Evolutionary conservation across 305 asterid species (phyloP).

Genomic region (Caryopteris hybrid): DNA sequence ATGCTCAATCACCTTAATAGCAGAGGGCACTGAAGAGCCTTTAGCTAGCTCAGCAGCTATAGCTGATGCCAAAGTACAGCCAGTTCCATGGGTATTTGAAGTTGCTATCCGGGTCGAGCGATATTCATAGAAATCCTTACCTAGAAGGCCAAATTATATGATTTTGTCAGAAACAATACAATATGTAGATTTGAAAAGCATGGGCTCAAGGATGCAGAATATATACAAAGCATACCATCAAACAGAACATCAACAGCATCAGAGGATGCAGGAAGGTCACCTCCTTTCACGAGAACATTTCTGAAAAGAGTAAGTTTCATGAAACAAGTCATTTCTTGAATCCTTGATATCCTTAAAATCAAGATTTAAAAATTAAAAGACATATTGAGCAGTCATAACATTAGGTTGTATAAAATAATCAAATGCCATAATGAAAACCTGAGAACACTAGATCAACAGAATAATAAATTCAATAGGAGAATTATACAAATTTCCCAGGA

Average conservation of each 20-base stretch:
- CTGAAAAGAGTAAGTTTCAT: conserved; percentile 39
- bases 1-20: conserved; percentile 64
- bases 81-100: conserved; percentile 90
- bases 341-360: neutral
- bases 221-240: conserved; percentile 59
- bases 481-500: neutral
- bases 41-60: conserved; percentile 96
- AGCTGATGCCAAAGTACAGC: conserved; percentile 85
- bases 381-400: neutral
- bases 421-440: neutral
- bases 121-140: conserved; percentile 71
- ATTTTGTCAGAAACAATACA: conserved; percentile 1
- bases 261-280: conserved; percentile 71
- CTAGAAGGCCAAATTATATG: conserved; percentile 39
- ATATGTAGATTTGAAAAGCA: neutral
- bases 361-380: neutral
- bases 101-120: conserved; percentile 63
- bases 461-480: neutral
- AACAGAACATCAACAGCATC: conserved; percentile 91
- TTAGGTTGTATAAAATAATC: neutral
- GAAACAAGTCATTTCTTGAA: neutral
- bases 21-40: conserved; percentile 69
- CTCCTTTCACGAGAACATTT: conserved; percentile 94
- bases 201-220: conserved; percentile 12
- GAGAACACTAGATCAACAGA: conserved; percentile 3